Evolutionary conservation across 345 rosid genomes (phyloP).

Genomic region (Alliaria petiolata): DNA sequence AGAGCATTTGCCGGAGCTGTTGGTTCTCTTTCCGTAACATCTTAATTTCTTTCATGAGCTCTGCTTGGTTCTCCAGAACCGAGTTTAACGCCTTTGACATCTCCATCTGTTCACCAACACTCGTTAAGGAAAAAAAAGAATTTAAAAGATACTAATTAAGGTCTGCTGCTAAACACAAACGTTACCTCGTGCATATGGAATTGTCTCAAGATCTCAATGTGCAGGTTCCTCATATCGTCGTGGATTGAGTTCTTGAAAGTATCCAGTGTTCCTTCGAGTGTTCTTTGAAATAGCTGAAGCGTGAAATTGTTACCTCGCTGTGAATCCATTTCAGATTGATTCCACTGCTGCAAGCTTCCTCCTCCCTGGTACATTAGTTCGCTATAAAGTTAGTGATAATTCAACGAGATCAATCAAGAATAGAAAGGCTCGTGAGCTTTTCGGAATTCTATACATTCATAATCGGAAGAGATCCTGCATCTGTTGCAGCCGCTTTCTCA

Average conservation of each 20-base stretch:
- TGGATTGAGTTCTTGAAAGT: constrained; percentile 77
- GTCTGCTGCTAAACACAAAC: not conserved
- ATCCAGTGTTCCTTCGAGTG: constrained; percentile 71
- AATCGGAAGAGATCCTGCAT: constrained; percentile 36
- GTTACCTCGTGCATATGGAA: constrained; percentile 80
- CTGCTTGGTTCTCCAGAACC: constrained; percentile 71
- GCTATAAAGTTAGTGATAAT: not conserved
- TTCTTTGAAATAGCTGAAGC: constrained; percentile 72
- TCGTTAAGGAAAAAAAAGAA: not conserved
- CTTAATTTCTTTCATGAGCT: constrained; percentile 69
- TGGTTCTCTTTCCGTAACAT: constrained; percentile 69
- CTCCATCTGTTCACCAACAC: constrained; percentile 48
- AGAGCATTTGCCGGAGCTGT: constrained; percentile 72
- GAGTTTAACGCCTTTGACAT: constrained; percentile 50
- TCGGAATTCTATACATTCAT: constrained; percentile 62
- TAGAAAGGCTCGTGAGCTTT: not conserved
- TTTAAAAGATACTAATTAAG: not conserved
- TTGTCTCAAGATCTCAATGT: constrained; percentile 75
- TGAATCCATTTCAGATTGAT: constrained; percentile 41
- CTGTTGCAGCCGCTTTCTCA: constrained; percentile 42
- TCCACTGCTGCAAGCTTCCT: constrained; percentile 28
- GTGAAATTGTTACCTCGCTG: constrained; percentile 68
- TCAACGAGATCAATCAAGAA: not conserved
- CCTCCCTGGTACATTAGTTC: constrained; percentile 53
- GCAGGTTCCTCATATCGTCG: constrained; percentile 79